phyloP scores from a whole-genome alignment of 345 rosid species.

The Eutrema heterophyllum region DNA sequence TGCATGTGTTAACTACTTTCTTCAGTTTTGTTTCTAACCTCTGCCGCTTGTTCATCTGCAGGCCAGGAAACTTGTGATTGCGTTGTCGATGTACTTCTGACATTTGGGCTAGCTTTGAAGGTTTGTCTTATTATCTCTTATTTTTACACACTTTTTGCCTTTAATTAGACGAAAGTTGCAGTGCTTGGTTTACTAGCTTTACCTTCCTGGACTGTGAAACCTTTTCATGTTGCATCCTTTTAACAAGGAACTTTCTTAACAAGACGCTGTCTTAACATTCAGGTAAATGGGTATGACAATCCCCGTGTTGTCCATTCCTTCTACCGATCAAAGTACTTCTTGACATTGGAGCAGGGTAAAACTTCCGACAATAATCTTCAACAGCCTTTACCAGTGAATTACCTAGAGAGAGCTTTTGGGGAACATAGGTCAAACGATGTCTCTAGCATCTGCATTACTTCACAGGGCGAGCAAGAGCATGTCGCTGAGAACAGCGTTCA shows the following conservation, averaged over 20 bases:
- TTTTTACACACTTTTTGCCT: neutral
- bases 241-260: neutral
- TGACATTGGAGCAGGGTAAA: constrained; percentile 36
- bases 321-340: constrained; percentile 73
- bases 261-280: constrained; percentile 9
- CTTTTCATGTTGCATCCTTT: neutral
- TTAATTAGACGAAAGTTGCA: neutral
- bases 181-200: neutral
- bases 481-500: constrained; percentile 41
- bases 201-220: neutral
- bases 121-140: constrained; percentile 36
- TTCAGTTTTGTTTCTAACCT: constrained; percentile 14
- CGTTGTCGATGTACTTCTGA: constrained; percentile 64
- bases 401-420: constrained; percentile 32
- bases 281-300: constrained; percentile 76
- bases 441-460: constrained; percentile 26
- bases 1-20: neutral
- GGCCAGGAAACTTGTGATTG: constrained; percentile 42
- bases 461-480: constrained; percentile 14
- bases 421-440: constrained; percentile 33
- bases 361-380: constrained; percentile 4
- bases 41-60: constrained; percentile 32
- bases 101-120: constrained; percentile 79
- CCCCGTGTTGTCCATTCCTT: constrained; percentile 70
- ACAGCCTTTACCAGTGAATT: constrained; percentile 30